A percentile compares a stretch with the other conserved stretches of the same genome.
phyloP scores from a whole-genome alignment of 306 rosid species.

The Betula pendula region DNA sequence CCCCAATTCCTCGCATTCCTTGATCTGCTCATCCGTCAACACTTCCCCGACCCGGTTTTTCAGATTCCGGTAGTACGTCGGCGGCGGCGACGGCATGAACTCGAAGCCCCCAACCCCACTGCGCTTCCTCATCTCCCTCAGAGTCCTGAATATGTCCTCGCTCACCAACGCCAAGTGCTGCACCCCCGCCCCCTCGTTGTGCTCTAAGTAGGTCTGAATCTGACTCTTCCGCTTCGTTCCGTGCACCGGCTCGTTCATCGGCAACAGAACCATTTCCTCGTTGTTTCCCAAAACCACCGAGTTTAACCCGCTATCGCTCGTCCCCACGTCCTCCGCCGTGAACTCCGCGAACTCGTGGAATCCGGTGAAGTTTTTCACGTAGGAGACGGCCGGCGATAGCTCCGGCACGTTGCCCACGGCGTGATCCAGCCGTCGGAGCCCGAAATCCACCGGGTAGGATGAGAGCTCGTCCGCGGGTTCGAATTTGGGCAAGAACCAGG shows the following conservation, averaged over 20 bases:
- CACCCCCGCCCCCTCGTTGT: constrained; percentile 86
- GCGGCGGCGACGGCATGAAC: constrained; percentile 94
- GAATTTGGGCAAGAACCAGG: constrained; percentile 70
- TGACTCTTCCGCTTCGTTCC: constrained; percentile 94
- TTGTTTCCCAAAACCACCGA: constrained; percentile 74
- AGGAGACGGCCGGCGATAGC: constrained; percentile 42
- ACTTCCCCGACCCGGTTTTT: constrained; percentile 72
- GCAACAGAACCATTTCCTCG: constrained; percentile 70
- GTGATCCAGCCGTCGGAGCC: constrained; percentile 76
- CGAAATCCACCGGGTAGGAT: constrained; percentile 58
- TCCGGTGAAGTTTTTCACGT: constrained; percentile 65
- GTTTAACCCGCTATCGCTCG: constrained; percentile 87
- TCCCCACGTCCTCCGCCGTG: constrained; percentile 90
- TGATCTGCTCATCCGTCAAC: constrained; percentile 67
- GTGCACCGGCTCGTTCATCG: constrained; percentile 82
- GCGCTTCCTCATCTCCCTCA: constrained; percentile 81
- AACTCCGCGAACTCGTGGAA: constrained; percentile 97
- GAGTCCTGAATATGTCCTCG: constrained; percentile 63
- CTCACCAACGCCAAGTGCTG: constrained; percentile 77
- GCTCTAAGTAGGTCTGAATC: constrained; percentile 88
- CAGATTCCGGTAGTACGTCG: constrained; percentile 69
- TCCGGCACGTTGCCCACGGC: constrained; percentile 90
- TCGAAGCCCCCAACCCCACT: constrained; percentile 76
- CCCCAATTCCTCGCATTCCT: constrained; percentile 84
- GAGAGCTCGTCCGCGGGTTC: constrained; percentile 45